A percentile compares a stretch with the other conserved stretches of the same genome.
Evolutionary conservation across 2,329 filamentous ascomycete species (phyloP).

Genomic region (Ophiostoma perfectum): DNA sequence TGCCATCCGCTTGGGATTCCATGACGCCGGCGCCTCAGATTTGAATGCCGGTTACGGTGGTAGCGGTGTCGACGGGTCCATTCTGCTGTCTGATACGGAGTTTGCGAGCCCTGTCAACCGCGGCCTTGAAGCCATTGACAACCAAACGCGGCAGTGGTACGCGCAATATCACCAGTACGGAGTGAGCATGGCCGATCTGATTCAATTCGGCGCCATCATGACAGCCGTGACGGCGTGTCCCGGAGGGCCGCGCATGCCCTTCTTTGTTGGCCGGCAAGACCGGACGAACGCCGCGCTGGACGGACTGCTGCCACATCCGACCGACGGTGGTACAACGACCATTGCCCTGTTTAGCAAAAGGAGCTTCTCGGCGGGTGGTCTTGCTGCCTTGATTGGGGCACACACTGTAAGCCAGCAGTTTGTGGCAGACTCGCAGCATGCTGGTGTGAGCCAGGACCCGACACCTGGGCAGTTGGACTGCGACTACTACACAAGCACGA

Average conservation of each 20-base stretch:
- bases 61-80: constrained; percentile 39
- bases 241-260: constrained; percentile 44
- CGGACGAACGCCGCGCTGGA: constrained; percentile 37
- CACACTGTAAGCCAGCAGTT: constrained; percentile 46
- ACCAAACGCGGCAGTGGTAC: constrained; percentile 36
- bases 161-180: constrained; percentile 35
- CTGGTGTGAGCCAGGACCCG: constrained; percentile 40
- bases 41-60: constrained; percentile 29
- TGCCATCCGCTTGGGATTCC: constrained; percentile 42
- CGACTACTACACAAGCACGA: constrained; percentile 42
- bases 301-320: constrained; percentile 42
- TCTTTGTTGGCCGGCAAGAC: constrained; percentile 45
- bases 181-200: constrained; percentile 48
- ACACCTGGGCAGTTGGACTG: constrained; percentile 48
- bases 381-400: constrained; percentile 50
- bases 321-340: constrained; percentile 38
- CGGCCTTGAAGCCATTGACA: constrained; percentile 40
- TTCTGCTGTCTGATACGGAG: constrained; percentile 37
- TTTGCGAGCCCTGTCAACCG: constrained; percentile 37
- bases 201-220: constrained; percentile 43
- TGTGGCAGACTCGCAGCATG: constrained; percentile 37
- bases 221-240: constrained; percentile 46
- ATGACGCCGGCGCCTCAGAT: constrained; percentile 43
- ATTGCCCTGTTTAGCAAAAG: constrained; percentile 45
- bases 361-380: constrained; percentile 44